Evolutionary conservation across 2,329 filamentous ascomycete genomes (phyloP), one percentile per base, ranked within the genome.

Genomic region (Hymenoscyphus albidus): DNA sequence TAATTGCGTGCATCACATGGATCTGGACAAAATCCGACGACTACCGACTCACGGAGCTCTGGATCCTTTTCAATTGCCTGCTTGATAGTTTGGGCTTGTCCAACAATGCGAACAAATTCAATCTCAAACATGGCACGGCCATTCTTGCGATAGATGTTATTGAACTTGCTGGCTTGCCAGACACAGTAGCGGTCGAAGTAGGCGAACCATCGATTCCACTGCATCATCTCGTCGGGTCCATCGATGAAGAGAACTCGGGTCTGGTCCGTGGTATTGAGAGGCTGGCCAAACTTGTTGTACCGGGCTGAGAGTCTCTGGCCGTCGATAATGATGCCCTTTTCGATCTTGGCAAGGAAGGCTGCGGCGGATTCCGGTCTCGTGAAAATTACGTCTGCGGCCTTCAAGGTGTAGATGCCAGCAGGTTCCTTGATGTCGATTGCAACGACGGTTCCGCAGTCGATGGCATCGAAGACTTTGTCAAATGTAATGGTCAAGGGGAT

Each of bases 321-420:
- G 6, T 42, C 14, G 13, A 69, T 32, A 22, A 55, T 31, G 6
- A 69, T 18, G 12, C 10, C 58, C 13, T 16, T 31, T 38, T 56
- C 35, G 10, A 60, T n/a, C 13, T 31, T 10, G 6, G 16, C 39
- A 14, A 62, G 42, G 59, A 66, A 68, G 22, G 22, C 14, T 1
- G 51, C 51, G 1, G 64, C 64, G 16, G 48, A 59, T 14, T 68
- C 62, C 18, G 66, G 66, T 12, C 54, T 57, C 62, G 59, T 68
- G 44, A 72, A 71, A 1, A 64, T 64, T 10, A 72, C 32, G 44
- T 71, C 70, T 5, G 69, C 70, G 22, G 67, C 70, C 16, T 54
- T 64, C 1, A 62, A 65, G 13, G 10, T n/a, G 39, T 70, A 64
- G 3, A 14, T 44, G 9, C 38, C 58, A 22, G 54, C 59, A 14